Percentiles rank a stretch among this genome's conserved stretches.
phyloP scores from a whole-genome alignment of 1,139 yeast genomes.

The Tardiomyces digboiensis region DNA sequence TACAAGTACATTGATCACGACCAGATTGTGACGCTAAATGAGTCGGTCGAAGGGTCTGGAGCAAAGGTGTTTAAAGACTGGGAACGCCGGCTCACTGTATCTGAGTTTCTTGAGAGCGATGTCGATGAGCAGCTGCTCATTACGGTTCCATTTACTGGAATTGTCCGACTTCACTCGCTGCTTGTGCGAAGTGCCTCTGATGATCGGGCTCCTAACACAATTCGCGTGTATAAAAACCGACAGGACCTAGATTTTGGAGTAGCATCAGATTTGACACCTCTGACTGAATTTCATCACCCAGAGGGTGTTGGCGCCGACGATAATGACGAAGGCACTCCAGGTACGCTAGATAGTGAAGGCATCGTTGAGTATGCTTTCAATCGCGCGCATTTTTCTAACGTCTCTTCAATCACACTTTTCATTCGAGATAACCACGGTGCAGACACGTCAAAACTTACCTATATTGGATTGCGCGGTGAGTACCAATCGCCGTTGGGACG shows the following conservation, averaged over 20 bases:
- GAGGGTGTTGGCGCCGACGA: constrained; percentile 31
- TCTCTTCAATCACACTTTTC: constrained; percentile 57
- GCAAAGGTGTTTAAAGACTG: constrained; percentile 41
- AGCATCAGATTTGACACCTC: constrained; percentile 41
- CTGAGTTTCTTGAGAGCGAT: constrained; percentile 52
- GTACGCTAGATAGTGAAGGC: constrained; percentile 32
- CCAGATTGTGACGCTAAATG: constrained; percentile 57
- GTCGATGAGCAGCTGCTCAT: constrained; percentile 74
- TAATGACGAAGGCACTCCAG: constrained; percentile 9
- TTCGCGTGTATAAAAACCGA: constrained; percentile 68
- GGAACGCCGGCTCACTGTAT: constrained; percentile 33
- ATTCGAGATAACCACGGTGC: constrained; percentile 59
- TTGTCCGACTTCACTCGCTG: constrained; percentile 65
- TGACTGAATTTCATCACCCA: constrained; percentile 54
- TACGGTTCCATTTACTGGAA: constrained; percentile 70
- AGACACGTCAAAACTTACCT: constrained; percentile 51
- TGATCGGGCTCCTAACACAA: constrained; percentile 51
- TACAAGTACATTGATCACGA: constrained; percentile 50
- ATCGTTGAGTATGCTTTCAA: constrained; percentile 83
- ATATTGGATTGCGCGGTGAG: constrained; percentile 78
- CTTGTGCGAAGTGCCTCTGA: constrained; percentile 59
- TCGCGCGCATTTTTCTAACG: constrained; percentile 62
- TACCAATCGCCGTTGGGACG: constrained; percentile 43
- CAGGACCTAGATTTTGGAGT: constrained; percentile 62
- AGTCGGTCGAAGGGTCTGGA: constrained; percentile 41